These are phyloP conservation scores for Aspergillus fischeri DNA, from an alignment of 2,329 filamentous ascomycete species.

Conservation along the genomic window DNA sequence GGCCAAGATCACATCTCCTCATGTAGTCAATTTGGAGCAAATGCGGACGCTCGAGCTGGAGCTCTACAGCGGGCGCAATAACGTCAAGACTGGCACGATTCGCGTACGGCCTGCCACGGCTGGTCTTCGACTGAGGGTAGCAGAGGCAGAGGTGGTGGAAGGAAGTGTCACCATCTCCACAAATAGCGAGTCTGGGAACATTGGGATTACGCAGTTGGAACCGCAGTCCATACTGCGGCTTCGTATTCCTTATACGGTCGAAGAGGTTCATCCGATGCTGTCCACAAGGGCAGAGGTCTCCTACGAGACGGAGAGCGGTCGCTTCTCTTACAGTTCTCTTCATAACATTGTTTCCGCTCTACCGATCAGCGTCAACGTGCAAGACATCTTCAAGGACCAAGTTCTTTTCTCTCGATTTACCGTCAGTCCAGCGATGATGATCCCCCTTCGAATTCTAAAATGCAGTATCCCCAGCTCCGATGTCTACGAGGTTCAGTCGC, in stretches of 20 bases:
- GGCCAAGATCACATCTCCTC: conserved; percentile 62
- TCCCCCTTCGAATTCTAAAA: conserved; percentile 69
- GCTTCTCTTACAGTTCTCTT: conserved; percentile 60
- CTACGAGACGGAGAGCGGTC: conserved; percentile 65
- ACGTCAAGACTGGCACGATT: conserved; percentile 48
- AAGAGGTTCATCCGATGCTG: conserved; percentile 68
- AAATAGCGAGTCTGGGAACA: conserved; percentile 43
- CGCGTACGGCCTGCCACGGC: conserved; percentile 57
- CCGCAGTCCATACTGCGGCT: conserved; percentile 37
- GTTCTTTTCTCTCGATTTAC: conserved; percentile 85
- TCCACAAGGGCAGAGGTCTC: conserved; percentile 70
- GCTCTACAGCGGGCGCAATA: conserved; percentile 70
- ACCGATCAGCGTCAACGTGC: conserved; percentile 89
- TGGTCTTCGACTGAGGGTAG: conserved; percentile 54
- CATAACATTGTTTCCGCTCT: conserved; percentile 68
- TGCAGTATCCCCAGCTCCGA: conserved; percentile 69
- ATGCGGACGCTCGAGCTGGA: conserved; percentile 73
- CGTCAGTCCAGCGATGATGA: conserved; percentile 72
- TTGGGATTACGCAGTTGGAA: conserved; percentile 39
- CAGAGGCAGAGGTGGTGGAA: conserved; percentile 44
- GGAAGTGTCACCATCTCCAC: conserved; percentile 41
- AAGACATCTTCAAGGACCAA: conserved; percentile 86
- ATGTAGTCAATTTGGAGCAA: conserved; percentile 72
- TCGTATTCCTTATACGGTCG: conserved; percentile 76
- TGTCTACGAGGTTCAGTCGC: conserved; percentile 53